Evolutionary conservation across 176 grass and related monocot genomes (phyloP).

Genomic region (Secale cereale): DNA sequence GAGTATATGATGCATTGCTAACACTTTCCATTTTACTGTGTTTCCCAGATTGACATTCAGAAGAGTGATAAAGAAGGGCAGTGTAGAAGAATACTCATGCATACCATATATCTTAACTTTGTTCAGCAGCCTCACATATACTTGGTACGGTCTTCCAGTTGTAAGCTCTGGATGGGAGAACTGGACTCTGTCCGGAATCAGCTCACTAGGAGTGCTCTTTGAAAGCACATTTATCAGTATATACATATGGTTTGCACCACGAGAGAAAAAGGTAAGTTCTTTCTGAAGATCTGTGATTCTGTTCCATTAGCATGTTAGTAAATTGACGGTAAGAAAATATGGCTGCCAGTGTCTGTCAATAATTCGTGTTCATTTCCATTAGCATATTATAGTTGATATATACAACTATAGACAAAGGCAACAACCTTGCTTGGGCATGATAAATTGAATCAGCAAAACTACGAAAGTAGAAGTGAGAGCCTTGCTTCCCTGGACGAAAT

Average conservation of each 20-base stretch:
- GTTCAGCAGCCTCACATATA: conserved; percentile 55
- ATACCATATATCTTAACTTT: conserved; percentile 55
- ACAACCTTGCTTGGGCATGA: not conserved
- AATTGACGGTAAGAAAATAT: not conserved
- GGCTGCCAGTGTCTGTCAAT: not conserved
- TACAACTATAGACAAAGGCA: not conserved
- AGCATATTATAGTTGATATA: not conserved
- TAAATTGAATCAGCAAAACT: not conserved
- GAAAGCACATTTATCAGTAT: conserved; percentile 56
- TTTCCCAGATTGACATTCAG: conserved; percentile 64
- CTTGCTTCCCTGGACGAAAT: not conserved
- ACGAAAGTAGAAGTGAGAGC: not conserved
- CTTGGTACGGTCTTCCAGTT: conserved; percentile 65
- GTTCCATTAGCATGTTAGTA: not conserved
- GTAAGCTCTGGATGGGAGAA: conserved; percentile 78
- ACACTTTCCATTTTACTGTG: not conserved
- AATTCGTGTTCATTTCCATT: not conserved
- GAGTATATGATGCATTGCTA: not conserved
- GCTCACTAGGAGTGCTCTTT: conserved; percentile 45
- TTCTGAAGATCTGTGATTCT: not conserved
- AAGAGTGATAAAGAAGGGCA: conserved; percentile 64
- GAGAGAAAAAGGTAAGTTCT: conserved; percentile 48
- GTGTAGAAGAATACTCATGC: conserved; percentile 67
- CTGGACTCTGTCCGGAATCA: conserved; percentile 41
- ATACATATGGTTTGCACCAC: conserved; percentile 69